Base-by-base conservation (phyloP, 306 rosid genomes). In the Gastrolobium villosum region DNA sequence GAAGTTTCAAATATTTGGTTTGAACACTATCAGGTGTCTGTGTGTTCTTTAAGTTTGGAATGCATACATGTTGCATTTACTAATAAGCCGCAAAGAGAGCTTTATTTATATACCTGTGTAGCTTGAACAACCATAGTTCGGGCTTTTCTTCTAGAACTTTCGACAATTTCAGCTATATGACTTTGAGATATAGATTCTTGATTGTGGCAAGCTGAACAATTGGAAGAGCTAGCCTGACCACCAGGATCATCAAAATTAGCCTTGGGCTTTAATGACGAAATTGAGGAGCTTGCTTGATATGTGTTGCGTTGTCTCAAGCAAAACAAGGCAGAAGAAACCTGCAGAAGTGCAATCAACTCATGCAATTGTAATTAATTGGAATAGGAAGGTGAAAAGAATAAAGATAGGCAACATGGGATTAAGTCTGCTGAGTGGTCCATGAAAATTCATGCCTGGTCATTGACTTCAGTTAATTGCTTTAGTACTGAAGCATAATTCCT, bases 251-350 rank as follows among this genome's bases (percentile, higher is more conserved):
- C 88, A 69, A 82, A 73, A 78, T 70, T 86, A 65, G 50, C 64
- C 79, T 67, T 5, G 75, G 97, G 83, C 88, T 87, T 92, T 53
- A 60, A 79, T 53, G 83, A 73, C 72, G 83, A 75, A 66, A 63
- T 60, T 28, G 92, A 77, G 82, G 93, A 80, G 77, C 86, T 82
- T 82, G 87, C 89, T 83, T 84, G 91, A 83, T 92, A 94, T 10
- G 93, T 88, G 81, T 94, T 94, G 70, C 93, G 90, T 81, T 94
- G 93, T 85, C 97, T 89, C 90, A 92, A 86, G 90, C 86, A 73
- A 80, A 83, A 81, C 81, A 94, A 76, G 84, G 95, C 93, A 78
- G 90, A 89, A 78, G 97, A 89, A 73, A 94, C 97, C 97, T 94
- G 88, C 72, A 82, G 71, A 79, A 85, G 78, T 41, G 74, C 60